A percentile compares a stretch with the other conserved stretches of the same genome.
These are phyloP conservation scores for Lipomyces mesembrius DNA, from an alignment of 805 yeast species.

Conservation along the genomic window DNA sequence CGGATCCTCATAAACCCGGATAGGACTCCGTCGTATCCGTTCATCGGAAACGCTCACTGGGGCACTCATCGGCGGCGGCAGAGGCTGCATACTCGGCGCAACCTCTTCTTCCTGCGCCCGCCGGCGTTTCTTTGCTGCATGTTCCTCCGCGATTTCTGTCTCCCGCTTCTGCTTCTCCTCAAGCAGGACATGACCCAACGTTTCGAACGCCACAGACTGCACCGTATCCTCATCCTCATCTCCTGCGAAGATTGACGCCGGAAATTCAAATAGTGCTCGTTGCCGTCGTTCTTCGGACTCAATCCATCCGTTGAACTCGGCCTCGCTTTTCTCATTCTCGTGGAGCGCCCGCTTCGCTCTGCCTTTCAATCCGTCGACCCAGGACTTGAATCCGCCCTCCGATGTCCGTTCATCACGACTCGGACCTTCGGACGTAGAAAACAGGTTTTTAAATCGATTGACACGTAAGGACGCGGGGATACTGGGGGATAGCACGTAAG, in stretches of 20 bases:
- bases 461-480: conserved; percentile 8
- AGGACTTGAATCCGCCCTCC: conserved; percentile 13
- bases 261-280: conserved; percentile 24
- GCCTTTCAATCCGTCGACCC: conserved; percentile 22
- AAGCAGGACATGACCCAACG: conserved; percentile 19
- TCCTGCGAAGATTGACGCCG: conserved; percentile 16
- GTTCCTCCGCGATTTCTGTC: conserved; percentile 11
- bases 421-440: conserved; percentile 8
- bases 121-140: conserved; percentile 8
- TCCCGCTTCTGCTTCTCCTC: conserved; percentile 27
- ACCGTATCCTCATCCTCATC: conserved; percentile 23
- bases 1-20: conserved; percentile 22
- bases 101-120: neutral
- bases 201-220: conserved; percentile 28
- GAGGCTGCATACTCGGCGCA: neutral
- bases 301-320: conserved; percentile 23
- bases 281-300: conserved; percentile 27
- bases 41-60: neutral
- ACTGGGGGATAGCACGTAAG: conserved; percentile 25
- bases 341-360: conserved; percentile 27
- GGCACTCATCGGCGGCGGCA: neutral
- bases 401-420: conserved; percentile 1
- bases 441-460: conserved; percentile 7
- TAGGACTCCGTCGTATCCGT: conserved; percentile 8
- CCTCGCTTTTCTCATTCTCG: conserved; percentile 26